Evolutionary conservation across 1,284 basidiomycete genomes (phyloP), one percentile per base, ranked within the genome.

Genomic region (Cutaneotrichosporon arboriforme): DNA sequence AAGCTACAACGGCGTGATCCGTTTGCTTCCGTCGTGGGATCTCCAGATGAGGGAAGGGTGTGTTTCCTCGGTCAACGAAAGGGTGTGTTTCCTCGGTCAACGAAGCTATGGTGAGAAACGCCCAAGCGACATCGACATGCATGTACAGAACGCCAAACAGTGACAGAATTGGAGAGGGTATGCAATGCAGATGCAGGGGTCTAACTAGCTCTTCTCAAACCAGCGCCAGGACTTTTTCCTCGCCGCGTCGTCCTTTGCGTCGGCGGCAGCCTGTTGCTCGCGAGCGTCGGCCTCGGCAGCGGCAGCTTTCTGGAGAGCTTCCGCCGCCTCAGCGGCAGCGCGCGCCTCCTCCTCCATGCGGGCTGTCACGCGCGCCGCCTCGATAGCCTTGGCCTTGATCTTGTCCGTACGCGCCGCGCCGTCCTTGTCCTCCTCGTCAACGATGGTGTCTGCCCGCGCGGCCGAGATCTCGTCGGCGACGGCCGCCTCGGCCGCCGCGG

Each of bases 201-300:
- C 33, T 35, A 45, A 31, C 46, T 46, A 47, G 35, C 22, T 38
- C 46, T 38, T 47, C 46, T 38, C 46, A 12, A 47, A 38, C 46
- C 46, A 47, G 13, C 46, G 21, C 50, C 50, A 52, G 2, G 38
- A 14, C 37, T 36, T 38, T 42, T 46, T 37, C 41, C 42, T 26
- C 21, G n/a, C 5, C 8, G 20, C 12, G 43, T 46, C 34, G 17
- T 35, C 15, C 37, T 40, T 17, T 31, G 35, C 14, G 23, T 10
- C 38, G 18, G 22, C 43, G 26, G 51, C 20, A 8, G 40, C 41
- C 35, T 43, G 46, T 4, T 13, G 20, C 39, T 7, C 5, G 7
- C 21, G 34, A n/a, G 45, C 26, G 38, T 52, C 18, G 23, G 10
- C n/a, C 36, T 31, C 42, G 9, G 36, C 43, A 13, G 17, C 35